These are phyloP conservation scores for Fusarium aywerte DNA, from an alignment of 2,329 filamentous ascomycete species.

Conservation along the genomic window DNA sequence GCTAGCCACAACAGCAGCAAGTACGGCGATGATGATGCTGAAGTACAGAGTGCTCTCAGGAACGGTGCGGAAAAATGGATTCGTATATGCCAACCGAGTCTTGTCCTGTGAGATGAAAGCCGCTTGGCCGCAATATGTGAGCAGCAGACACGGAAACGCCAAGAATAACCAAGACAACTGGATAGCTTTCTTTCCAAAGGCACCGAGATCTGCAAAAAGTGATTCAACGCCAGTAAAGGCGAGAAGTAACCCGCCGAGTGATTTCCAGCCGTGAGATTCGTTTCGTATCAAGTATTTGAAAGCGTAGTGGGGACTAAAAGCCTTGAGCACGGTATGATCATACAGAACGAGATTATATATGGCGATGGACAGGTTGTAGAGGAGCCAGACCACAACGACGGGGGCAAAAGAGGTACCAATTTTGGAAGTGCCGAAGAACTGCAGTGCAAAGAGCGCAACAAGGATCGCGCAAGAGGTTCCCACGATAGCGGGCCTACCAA, in stretches of 20 bases:
- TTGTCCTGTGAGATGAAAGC: constrained; percentile 73
- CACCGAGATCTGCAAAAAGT: constrained; percentile 80
- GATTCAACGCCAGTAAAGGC: constrained; percentile 84
- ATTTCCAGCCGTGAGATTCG: constrained; percentile 69
- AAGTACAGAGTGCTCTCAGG: constrained; percentile 76
- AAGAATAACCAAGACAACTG: constrained; percentile 78
- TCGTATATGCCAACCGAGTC: constrained; percentile 56
- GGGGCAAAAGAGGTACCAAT: constrained; percentile 72
- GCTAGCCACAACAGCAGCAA: constrained; percentile 79
- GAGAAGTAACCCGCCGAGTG: constrained; percentile 76
- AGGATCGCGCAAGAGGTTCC: constrained; percentile 73
- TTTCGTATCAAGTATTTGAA: constrained; percentile 70
- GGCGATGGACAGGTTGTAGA: constrained; percentile 70
- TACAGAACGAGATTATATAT: constrained; percentile 69
- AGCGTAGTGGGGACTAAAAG: constrained; percentile 69
- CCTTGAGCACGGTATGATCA: constrained; percentile 65
- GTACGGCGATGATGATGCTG: constrained; percentile 73
- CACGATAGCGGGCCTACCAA: constrained; percentile 67
- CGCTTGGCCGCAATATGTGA: constrained; percentile 78
- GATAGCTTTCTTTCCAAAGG: constrained; percentile 75
- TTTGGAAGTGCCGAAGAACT: constrained; percentile 72
- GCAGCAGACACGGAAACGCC: constrained; percentile 72
- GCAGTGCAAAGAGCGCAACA: constrained; percentile 70
- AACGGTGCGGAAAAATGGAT: constrained; percentile 78
- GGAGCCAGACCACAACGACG: constrained; percentile 73